Evolutionary conservation across 2,329 filamentous ascomycete species (phyloP), one percentile per base, ranked within the genome.

Genomic region (Beauveria sp.): DNA sequence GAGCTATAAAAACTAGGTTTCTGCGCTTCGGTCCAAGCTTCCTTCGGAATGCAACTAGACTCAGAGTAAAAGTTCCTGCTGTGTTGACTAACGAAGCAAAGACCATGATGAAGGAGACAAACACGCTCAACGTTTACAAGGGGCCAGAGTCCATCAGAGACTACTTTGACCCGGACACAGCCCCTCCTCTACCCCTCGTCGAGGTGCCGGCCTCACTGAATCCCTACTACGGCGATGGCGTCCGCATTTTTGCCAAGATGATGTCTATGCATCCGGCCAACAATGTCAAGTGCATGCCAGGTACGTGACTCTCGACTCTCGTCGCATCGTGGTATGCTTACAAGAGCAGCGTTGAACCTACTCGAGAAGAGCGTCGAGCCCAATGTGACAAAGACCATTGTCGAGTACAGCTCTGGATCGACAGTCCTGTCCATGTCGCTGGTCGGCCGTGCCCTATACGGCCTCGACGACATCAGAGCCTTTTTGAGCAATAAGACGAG

Each of bases 221-320:
- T 62, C 83, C 84, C 2, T 83, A 79, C 64, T 75, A 78, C 22
- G 64, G 77, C 28, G 78, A 86, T 79, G 81, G 82, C 4, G 80
- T 87, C 5, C 78, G 82, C 12, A 85, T 87, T 58, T 86, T 85
- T 64, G 84, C 85, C 43, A 87, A 87, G 72, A 83, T 87, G 82
- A 81, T 87, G 79, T 84, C 82, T 2, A 81, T 82, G 75, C 82
- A 84, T 66, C 84, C 85, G 1, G 82, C 84, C 3, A 83, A 87
- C 63, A 87, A 87, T 53, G 85, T 87, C 65, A 87, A 87, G 68
- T 78, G 81, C 2, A 78, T 88, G 71, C 85, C 85, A 66, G 81
- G 80, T 80, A 69, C 50, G 58, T 30, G 28, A 8, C 12, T 22
- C 9, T 16, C 16, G 14, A 16, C 30, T 30, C 22, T 10, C 45